Base-by-base conservation (phyloP, 495 filamentous ascomycete genomes). In the Penicillium soppii region DNA sequence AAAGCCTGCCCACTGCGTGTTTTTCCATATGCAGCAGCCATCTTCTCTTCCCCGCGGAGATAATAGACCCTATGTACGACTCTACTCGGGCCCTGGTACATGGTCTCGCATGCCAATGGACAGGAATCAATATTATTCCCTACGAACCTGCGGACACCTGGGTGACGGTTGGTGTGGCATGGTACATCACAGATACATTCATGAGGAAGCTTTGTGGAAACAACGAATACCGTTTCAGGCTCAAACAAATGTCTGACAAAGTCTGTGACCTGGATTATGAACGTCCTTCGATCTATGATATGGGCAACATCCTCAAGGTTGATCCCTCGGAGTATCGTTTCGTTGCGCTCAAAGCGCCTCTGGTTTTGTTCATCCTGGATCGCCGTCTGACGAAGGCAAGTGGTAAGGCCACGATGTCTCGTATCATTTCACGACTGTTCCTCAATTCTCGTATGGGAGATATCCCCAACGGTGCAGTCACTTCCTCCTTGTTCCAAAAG, bases 331-430 rank as follows among this genome's bases (percentile, higher is more conserved):
- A 95, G 62, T 72, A 87, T 22, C 89, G 95, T 15, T 97, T 97
- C 58, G 85, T 99, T 75, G 82, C 83, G 10, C 79, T 97, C 41
- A 99, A 99, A 68, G 90, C 94, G 3, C 88, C 91, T 10, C 67
- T 96, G 27, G 90, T 99, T 2, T 77, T 99, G 19, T 96, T 90
- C 68, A 96, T 97, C 49, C 79, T 99, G 5, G 92, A 99, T 63
- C 85, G 87, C 56, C 83, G 94, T 10, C 78, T 97, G 20, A 83
- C 88, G 44, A 99, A 99, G 69, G 82, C 86, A 8, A 88, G 87
- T 49, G 90, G 88, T 37, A 87, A 88, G 23, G 82, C 86, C 30
- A 91, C 92, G 10, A 83, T 97, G 52, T 81, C 85, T 46, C 87
- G 92, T 16, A 90, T 96, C 37, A 86, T 97, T 33, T 86, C 84